Percentiles rank a stretch among this genome's conserved stretches.
These are phyloP conservation scores for Gaeumannomyces sp. DNA, from an alignment of 2,329 filamentous ascomycete species.

Conservation along the genomic window DNA sequence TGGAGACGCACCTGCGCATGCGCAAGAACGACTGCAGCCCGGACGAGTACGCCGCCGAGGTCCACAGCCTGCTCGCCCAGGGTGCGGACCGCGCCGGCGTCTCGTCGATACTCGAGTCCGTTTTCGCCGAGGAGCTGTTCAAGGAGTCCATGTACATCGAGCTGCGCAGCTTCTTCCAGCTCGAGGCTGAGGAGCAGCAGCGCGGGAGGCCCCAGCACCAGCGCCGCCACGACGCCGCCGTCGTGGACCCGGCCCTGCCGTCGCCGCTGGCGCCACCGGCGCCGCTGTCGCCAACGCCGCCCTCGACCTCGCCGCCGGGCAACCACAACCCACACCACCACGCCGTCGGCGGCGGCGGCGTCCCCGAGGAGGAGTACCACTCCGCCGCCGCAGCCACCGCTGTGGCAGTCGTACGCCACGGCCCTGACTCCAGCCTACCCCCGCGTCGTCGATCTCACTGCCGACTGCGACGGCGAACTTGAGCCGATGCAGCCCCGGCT, in stretches of 20 bases:
- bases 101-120: constrained; percentile 1
- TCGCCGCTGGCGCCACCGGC: not conserved
- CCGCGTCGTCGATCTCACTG: not conserved
- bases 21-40: constrained; percentile 3
- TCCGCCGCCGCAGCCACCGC: not conserved
- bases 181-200: not conserved
- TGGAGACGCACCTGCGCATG: constrained; percentile 9
- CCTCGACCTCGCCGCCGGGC: not conserved
- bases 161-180: not conserved
- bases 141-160: constrained; percentile 9
- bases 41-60: constrained; percentile 6
- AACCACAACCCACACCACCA: not conserved
- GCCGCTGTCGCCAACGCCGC: not conserved
- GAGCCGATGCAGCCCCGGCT: not conserved
- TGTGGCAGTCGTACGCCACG: not conserved
- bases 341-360: not conserved
- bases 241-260: too few relatives aligned
- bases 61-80: not conserved
- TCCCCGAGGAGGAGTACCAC: not conserved
- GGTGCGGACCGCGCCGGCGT: not conserved
- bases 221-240: not conserved
- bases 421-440: not conserved
- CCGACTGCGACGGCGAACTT: not conserved
- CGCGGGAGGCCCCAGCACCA: not conserved
- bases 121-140: constrained; percentile 9